These are phyloP conservation scores for Cercospora zeae-maydis DNA, from an alignment of 2,329 filamentous ascomycete genomes.

Conservation along the genomic window DNA sequence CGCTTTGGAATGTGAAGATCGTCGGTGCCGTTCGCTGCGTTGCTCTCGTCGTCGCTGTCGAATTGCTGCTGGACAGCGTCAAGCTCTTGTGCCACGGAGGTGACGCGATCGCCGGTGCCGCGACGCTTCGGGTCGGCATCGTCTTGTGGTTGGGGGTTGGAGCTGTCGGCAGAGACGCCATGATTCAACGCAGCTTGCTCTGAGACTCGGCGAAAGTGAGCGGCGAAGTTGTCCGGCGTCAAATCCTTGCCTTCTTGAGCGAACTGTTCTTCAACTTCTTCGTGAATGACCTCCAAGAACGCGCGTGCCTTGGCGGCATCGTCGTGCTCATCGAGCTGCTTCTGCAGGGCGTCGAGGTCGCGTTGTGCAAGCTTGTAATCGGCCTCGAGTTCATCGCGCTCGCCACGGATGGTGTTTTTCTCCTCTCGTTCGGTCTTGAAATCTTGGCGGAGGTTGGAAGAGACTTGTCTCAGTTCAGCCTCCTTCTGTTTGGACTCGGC, in stretches of 20 bases:
- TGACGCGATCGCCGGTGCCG: neutral
- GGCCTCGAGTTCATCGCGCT: neutral
- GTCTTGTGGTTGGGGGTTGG: conserved; percentile 2
- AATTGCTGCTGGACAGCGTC: neutral
- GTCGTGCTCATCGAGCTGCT: neutral
- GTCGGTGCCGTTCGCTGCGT: neutral
- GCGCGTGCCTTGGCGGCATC: neutral
- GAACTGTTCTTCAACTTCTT: conserved; percentile 8
- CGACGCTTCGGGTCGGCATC: neutral
- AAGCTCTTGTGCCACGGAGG: conserved; percentile 9
- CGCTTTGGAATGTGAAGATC: neutral
- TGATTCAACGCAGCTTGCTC: conserved; percentile 11
- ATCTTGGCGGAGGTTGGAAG: neutral
- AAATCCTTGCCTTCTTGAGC: conserved; percentile 9
- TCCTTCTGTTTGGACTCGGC: neutral
- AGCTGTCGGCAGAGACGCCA: conserved; percentile 2
- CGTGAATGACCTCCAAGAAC: conserved; percentile 7
- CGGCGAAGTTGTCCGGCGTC: conserved; percentile 11
- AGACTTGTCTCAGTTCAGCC: neutral
- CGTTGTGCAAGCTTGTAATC: neutral
- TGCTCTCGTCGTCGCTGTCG: neutral
- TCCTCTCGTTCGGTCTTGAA: neutral
- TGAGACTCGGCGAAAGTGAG: conserved; percentile 10
- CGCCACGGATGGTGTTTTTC: neutral
- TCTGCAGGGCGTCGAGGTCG: neutral